Evolutionary conservation across 2,329 filamentous ascomycete genomes (phyloP), one percentile per base, ranked within the genome.

Genomic region (Sarocladium oryzae): DNA sequence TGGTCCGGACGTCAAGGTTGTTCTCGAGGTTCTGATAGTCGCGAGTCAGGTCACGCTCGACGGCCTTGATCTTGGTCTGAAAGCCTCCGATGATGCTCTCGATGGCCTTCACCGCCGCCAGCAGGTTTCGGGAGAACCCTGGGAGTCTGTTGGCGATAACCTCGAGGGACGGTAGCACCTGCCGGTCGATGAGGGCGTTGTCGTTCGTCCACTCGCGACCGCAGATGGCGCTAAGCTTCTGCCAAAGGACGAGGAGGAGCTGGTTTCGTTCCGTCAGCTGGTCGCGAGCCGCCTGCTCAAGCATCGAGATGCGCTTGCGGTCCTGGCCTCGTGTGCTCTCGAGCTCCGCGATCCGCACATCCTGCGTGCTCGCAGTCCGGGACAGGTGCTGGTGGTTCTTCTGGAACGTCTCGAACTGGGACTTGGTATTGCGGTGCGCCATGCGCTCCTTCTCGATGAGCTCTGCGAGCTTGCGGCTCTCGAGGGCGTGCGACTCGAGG

Each of bases 171-270:
- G 91, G 89, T 6, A 95, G 72, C 1, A 80, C 82, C 54, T 92
- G 88, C 18, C 90, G 89, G 60, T 93, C 92, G 63, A 97, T 88
- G 21, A 96, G 81, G 52, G 86, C 86, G 66, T 97, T 91, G 61
- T 86, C 84, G 65, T 96, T 88, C 4, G 88, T 82, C 92, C 93
- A 99, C 63, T 97, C 93, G 0, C 83, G 79, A 10, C 93, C 93
- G 61, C 93, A 97, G 38, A 97, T 77, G 0, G 82, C 78, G 3
- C 89, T 91, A 8, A 99, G 77, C 41, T 88, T 81, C 56, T 92
- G 92, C 93, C 93, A 99, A 4, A 97, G 73, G n/a, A 83, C 78
- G 20, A 96, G 79, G 16, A 97, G 77, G 50, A 99, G 75, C 54
- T 88, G 86, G 69, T 97, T 96, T 51, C 93, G 85, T 69, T 97